Evolutionary conservation across 2,329 filamentous ascomycete genomes (phyloP), one percentile per base, ranked within the genome.

Genomic region (Trichoderma atrobrunneum): DNA sequence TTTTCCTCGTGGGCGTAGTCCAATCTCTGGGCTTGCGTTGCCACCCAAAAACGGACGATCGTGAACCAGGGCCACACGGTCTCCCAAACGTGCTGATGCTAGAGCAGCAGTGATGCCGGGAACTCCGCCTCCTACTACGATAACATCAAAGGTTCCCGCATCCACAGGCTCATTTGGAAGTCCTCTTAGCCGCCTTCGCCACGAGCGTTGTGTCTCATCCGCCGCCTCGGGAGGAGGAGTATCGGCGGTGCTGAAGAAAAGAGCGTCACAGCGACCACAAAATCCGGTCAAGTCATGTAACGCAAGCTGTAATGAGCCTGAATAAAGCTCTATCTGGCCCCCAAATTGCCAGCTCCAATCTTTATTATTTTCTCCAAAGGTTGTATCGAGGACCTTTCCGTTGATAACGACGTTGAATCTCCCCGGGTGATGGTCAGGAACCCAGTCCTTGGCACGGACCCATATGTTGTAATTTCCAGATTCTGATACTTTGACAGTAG

Each of bases 361-460:
- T 67, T 57, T 54, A 26, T 14, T 10, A 14, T 67, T 67, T 10
- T 34, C 21, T 26, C 54, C 65, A 24, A 68, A 68, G 16, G 59
- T 18, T 14, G 65, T 59, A 5, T 60, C 51, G 21, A 68, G 65
- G 51, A 26, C 57, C 1, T 1, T 5, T 16, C 32, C 65, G 11
- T 56, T 43, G 21, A 68, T 10, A 21, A 30, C 43, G 4, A 68
- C 24, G 26, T 59, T 68, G 32, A 68, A 68, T 59, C 32, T 24
- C 2, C 65, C 65, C 28, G 65, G 65, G 14, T 68, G 65, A 48
- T 59, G 34, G 10, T 32, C 24, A n/a, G 54, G 51, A 59, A 59
- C 65, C 65, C 65, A 68, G 21, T 68, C 65, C 26, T 68, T 68
- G 65, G 54, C 51, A 30, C 65, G 65, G 24, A 68, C 65, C 51